phyloP scores from a whole-genome alignment of 2,329 filamentous ascomycete genomes.

The Trichoderma endophyticum region DNA sequence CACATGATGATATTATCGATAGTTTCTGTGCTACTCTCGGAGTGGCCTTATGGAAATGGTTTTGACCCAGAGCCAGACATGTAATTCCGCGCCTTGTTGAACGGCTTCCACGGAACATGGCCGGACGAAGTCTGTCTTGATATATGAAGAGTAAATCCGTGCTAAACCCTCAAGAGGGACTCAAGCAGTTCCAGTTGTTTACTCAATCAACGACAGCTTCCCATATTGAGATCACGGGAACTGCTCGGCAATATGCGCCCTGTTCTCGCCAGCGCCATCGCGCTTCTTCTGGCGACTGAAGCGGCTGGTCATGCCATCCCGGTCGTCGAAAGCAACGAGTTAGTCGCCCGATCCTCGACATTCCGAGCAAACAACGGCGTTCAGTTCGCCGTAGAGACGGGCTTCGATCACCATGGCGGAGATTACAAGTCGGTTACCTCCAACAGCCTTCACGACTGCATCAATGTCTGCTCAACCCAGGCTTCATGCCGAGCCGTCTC shows the following conservation, averaged over 20 bases:
- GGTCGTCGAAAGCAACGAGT: not conserved
- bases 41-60: not conserved
- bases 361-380: not conserved
- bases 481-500: not conserved
- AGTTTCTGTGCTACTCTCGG: not conserved
- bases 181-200: not conserved
- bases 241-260: not conserved
- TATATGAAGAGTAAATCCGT: not conserved
- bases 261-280: not conserved
- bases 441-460: not conserved
- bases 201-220: not conserved
- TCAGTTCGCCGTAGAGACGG: not conserved
- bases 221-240: not conserved
- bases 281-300: not conserved
- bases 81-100: not conserved
- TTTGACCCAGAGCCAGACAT: not conserved
- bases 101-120: not conserved
- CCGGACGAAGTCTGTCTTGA: not conserved
- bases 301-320: not conserved
- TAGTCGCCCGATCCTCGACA: not conserved
- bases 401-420: not conserved
- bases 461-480: not conserved
- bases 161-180: not conserved
- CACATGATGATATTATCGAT: not conserved
- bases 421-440: not conserved